phyloP scores from a whole-genome alignment of 257 asterid genomes.

The Plantago elongata region DNA sequence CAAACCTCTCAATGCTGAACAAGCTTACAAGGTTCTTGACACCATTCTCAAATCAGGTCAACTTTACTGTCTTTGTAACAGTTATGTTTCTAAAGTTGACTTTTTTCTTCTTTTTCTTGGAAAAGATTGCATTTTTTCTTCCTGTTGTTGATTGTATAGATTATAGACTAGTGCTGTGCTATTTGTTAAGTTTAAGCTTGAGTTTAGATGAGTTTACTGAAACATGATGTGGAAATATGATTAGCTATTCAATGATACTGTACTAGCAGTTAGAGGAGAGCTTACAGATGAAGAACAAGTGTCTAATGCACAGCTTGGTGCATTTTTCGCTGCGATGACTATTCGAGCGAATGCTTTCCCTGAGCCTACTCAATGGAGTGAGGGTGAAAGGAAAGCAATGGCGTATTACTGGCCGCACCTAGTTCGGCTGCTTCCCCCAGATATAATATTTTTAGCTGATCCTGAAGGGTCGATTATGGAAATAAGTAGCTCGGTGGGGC shows the following conservation, averaged over 20 bases:
- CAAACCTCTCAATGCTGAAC: constrained; percentile 78
- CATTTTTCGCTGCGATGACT: constrained; percentile 92
- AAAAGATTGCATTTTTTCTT: neutral
- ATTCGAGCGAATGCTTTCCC: constrained; percentile 88
- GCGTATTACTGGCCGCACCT: constrained; percentile 80
- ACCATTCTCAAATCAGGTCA: constrained; percentile 77
- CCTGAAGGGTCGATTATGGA: constrained; percentile 93
- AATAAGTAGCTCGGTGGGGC: constrained; percentile 68
- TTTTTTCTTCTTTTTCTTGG: neutral
- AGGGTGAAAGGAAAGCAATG: constrained; percentile 90
- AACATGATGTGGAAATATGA: no score
- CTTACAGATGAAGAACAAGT: constrained; percentile 71
- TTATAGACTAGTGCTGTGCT: no score
- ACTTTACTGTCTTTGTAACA: neutral
- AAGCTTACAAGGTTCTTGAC: constrained; percentile 85
- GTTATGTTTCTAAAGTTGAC: neutral
- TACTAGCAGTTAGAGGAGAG: constrained; percentile 56
- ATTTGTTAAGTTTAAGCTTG: no score
- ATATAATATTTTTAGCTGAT: constrained; percentile 78
- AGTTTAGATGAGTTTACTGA: no score
- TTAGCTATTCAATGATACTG: no score
- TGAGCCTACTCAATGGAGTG: constrained; percentile 94
- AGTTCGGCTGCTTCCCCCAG: constrained; percentile 66
- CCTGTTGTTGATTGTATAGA: no score
- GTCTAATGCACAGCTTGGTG: constrained; percentile 85